Conservation (phyloP, 805 yeast genomes). For the Candida nonsorbophila region DNA sequence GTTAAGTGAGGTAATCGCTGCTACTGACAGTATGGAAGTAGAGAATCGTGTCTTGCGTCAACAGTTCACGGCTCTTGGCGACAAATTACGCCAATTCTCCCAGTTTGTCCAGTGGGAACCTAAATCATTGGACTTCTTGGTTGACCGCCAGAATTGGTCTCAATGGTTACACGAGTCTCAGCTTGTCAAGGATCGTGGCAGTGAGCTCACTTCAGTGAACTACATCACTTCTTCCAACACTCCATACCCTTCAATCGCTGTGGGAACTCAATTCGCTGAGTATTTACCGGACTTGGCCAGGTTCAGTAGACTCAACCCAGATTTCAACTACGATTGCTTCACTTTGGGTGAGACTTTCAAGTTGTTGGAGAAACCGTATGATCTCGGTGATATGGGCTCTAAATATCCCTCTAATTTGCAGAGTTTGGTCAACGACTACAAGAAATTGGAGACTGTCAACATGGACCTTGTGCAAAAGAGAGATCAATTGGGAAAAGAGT, state of each 20-base stretch:
- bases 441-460: conserved; percentile 2
- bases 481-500: conserved; percentile 5
- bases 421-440: conserved; percentile 6
- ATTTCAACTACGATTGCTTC: no score
- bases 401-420: conserved; percentile 6
- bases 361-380: no score
- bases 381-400: conserved; percentile 7
- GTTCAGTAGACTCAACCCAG: conserved; percentile 4
- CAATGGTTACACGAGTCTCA: conserved; percentile 10
- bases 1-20: no score
- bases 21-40: no score
- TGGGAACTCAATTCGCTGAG: conserved; percentile 7
- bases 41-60: no score
- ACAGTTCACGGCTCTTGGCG: no score
- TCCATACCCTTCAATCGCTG: conserved; percentile 4
- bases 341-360: no score
- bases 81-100: no score
- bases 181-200: conserved; percentile 3
- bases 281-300: conserved; percentile 5
- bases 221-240: conserved; percentile 9
- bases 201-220: conserved; percentile 3
- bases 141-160: conserved; percentile 7
- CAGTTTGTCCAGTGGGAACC: conserved; percentile 3
- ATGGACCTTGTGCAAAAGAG: conserved; percentile 4
- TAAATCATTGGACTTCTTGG: conserved; percentile 5